Evolutionary conservation across 495 filamentous ascomycete genomes (phyloP), one percentile per base, ranked within the genome.

Genomic region (Aspergillus baeticus): DNA sequence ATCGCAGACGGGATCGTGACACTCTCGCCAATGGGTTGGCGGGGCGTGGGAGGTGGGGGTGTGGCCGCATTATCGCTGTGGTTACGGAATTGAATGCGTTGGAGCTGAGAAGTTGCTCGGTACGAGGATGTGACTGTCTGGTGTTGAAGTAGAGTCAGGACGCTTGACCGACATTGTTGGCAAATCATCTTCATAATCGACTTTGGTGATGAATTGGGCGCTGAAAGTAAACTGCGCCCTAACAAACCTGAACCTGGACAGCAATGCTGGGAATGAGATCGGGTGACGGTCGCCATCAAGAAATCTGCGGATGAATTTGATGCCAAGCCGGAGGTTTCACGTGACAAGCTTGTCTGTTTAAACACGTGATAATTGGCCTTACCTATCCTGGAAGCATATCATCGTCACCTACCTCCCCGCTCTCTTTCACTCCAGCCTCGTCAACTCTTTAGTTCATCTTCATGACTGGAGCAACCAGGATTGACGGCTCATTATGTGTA

Each of bases 11-110:
- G 69, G 42, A 71, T 65, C 21, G 72, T 67, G 54, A 65, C 62
- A 55, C 74, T 62, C 55, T 67, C 63, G 38, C 61, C 61, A 31
- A 59, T 66, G 62, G 63, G 81, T 61, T 63, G 84, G 70, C 63
- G 78, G 71, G 69, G 78, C 67, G 67, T 77, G 62, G 64, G 79
- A 67, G 71, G 83, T 71, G 57, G 82, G 66, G 69, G 76, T 60
- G 62, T 71, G 69, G 61, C 79, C 54, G 51, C 79, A 58, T 38
- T 68, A 46, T 69, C 71, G 56, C 69, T 80, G 65, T 70, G 73
- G 45, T 37, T 68, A 53, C 70, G 71, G 52, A 65, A 66, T 57
- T 70, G 79, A 62, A 35, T 68, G 61, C 67, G 70, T 38, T 54
- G 63, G 51, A 66, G 51, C 65, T 66, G 57, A 29, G 26, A 29